A percentile compares a stretch with the other conserved stretches of the same genome.
Conservation (phyloP, 2,329 filamentous ascomycete species). For the Fusarium avenaceum region DNA sequence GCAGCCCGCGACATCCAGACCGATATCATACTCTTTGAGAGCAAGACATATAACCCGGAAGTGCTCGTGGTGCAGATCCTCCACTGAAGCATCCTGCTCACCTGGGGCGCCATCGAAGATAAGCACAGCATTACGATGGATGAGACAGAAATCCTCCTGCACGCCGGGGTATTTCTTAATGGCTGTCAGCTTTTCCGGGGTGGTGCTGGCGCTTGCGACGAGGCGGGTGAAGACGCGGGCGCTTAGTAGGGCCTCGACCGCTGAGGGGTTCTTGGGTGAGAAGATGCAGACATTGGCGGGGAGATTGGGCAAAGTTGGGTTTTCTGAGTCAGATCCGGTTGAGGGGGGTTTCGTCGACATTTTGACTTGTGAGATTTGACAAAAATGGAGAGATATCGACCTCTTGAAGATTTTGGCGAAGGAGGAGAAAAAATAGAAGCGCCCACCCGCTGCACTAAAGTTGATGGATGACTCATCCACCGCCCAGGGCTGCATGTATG, state of each 20-base stretch:
- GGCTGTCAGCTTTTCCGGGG: neutral
- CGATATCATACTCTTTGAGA: constrained; percentile 21
- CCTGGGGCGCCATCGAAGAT: neutral
- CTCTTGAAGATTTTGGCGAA: too few species aligned
- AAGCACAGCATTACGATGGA: constrained; percentile 12
- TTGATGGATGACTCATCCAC: too few species aligned
- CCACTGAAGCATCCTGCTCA: neutral
- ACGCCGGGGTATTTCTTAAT: constrained; percentile 6
- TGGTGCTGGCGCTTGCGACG: constrained; percentile 15
- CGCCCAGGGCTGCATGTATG: too few species aligned
- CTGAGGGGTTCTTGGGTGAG: neutral
- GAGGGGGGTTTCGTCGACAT: too few species aligned
- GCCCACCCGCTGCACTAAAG: too few species aligned
- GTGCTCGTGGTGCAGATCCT: constrained; percentile 16
- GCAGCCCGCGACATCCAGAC: constrained; percentile 21
- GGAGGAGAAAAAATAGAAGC: too few species aligned
- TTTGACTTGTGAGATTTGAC: too few species aligned
- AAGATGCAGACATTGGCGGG: constrained; percentile 18
- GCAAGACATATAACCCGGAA: constrained; percentile 23
- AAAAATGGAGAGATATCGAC: too few species aligned
- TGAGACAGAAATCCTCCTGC: constrained; percentile 2
- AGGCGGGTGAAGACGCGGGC: constrained; percentile 16
- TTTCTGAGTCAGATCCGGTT: too few species aligned
- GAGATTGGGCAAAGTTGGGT: neutral
- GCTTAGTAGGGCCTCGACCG: neutral